A percentile compares a stretch with the other conserved stretches of the same genome.
These are phyloP conservation scores for Lactarius indigo DNA, from an alignment of 768 basidiomycete genomes.

Conservation along the genomic window DNA sequence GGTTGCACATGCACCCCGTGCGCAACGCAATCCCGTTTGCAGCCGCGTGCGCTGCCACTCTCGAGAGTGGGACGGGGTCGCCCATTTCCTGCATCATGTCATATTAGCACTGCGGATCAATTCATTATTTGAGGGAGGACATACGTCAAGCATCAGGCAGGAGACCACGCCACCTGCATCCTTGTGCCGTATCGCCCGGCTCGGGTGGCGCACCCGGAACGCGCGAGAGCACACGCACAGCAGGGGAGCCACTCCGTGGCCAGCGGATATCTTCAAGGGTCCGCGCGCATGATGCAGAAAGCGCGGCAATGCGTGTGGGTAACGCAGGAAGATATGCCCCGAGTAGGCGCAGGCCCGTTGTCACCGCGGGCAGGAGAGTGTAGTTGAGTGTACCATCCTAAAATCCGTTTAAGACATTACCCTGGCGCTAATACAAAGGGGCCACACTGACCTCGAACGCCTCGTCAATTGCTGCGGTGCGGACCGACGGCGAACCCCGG, in stretches of 20 bases:
- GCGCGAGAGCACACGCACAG: slow-evolving; percentile 67
- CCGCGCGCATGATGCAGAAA: slow-evolving; percentile 57
- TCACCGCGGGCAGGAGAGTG: slow-evolving; percentile 70
- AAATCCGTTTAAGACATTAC: slow-evolving; percentile 3
- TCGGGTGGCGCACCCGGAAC: slow-evolving; percentile 35
- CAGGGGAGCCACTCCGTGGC: slow-evolving; percentile 49
- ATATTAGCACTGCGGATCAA: neutral
- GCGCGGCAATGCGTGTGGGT: slow-evolving; percentile 66
- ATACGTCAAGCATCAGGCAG: slow-evolving; percentile 22
- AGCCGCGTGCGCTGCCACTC: slow-evolving; percentile 46
- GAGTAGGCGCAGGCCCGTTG: slow-evolving; percentile 72
- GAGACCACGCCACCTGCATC: slow-evolving; percentile 22
- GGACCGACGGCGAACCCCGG: slow-evolving; percentile 67
- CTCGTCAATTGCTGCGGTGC: slow-evolving; percentile 56
- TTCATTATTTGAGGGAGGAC: neutral
- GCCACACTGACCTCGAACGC: slow-evolving; percentile 64
- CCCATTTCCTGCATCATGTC: slow-evolving; percentile 11
- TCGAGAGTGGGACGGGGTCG: slow-evolving; percentile 43
- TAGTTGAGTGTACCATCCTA: slow-evolving; percentile 89
- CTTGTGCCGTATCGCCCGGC: slow-evolving; percentile 15
- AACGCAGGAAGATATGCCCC: slow-evolving; percentile 78
- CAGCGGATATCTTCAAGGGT: slow-evolving; percentile 59
- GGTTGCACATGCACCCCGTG: slow-evolving; percentile 87
- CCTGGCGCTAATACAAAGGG: neutral
- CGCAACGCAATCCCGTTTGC: slow-evolving; percentile 64